phyloP scores from a whole-genome alignment of 306 rosid species.

The Vachellia pachyceras region DNA sequence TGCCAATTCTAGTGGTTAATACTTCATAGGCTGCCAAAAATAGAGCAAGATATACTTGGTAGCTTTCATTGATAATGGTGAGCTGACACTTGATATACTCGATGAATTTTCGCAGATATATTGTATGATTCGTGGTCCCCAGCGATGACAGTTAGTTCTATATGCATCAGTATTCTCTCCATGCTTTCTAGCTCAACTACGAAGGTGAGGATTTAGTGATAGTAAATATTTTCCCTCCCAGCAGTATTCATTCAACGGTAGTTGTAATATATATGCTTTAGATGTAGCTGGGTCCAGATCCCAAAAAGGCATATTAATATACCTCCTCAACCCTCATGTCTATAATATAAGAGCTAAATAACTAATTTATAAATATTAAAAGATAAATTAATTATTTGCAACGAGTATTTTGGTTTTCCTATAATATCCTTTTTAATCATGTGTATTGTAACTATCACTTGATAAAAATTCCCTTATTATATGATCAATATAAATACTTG shows the following conservation, averaged over 20 bases:
- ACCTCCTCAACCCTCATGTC: no score
- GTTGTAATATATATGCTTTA: background rate
- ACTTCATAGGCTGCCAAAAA: background rate
- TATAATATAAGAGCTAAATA: no score
- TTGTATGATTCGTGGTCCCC: constrained; percentile 84
- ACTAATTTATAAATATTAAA: no score
- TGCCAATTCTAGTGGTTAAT: background rate
- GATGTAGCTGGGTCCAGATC: background rate
- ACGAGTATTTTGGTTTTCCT: no score
- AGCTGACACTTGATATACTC: constrained; percentile 29
- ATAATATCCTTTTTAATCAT: no score
- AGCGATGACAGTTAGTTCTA: constrained; percentile 82
- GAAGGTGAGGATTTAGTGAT: constrained; percentile 51
- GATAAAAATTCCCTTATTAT: no score
- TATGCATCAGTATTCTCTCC: constrained; percentile 81
- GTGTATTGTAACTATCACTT: no score
- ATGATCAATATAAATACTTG: no score
- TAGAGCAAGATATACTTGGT: background rate
- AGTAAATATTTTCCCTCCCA: background rate
- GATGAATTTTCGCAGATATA: constrained; percentile 58
- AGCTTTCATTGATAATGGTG: constrained; percentile 9
- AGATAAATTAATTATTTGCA: no score
- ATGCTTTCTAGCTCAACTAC: constrained; percentile 76
- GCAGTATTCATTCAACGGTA: background rate
- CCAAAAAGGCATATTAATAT: no score